phyloP scores from a whole-genome alignment of 352 stramenopile species.

The Pythium folliculosum region DNA sequence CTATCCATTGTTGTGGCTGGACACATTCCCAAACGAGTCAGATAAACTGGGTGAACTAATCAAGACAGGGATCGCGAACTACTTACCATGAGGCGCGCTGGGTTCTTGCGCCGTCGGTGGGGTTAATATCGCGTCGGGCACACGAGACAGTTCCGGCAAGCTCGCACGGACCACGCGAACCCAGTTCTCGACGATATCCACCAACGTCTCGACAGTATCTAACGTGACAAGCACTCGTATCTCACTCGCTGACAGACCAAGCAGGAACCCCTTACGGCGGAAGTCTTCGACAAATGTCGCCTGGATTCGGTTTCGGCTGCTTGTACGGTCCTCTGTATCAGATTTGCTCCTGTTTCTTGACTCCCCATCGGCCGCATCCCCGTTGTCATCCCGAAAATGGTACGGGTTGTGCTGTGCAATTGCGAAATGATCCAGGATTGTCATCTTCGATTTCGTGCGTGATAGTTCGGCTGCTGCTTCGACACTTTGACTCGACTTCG shows the following conservation, averaged over 20 bases:
- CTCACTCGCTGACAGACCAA: conserved; percentile 59
- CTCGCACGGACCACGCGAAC: conserved; percentile 45
- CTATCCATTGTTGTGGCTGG: conserved; percentile 29
- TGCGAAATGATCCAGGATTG: conserved; percentile 71
- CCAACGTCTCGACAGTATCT: conserved; percentile 52
- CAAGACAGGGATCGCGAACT: neutral
- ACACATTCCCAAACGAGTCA: neutral
- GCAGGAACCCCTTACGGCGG: conserved; percentile 48
- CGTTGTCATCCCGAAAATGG: conserved; percentile 58
- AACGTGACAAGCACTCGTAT: conserved; percentile 64
- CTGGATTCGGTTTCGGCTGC: conserved; percentile 19
- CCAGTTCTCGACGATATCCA: conserved; percentile 73
- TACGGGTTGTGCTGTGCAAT: conserved; percentile 80
- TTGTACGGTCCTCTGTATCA: neutral
- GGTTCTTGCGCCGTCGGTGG: neutral
- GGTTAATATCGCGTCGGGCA: conserved; percentile 20
- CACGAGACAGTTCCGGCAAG: conserved; percentile 44
- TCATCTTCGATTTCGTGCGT: conserved; percentile 47
- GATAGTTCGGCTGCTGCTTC: neutral
- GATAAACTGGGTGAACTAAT: neutral
- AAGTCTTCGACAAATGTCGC: conserved; percentile 54
- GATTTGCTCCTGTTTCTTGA: conserved; percentile 15
- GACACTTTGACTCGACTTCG: neutral
- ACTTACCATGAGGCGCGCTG: conserved; percentile 11
- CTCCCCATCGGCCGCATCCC: conserved; percentile 10